Base-by-base conservation (phyloP, 202 grass and related monocot species). In the Setaria italica region DNA sequence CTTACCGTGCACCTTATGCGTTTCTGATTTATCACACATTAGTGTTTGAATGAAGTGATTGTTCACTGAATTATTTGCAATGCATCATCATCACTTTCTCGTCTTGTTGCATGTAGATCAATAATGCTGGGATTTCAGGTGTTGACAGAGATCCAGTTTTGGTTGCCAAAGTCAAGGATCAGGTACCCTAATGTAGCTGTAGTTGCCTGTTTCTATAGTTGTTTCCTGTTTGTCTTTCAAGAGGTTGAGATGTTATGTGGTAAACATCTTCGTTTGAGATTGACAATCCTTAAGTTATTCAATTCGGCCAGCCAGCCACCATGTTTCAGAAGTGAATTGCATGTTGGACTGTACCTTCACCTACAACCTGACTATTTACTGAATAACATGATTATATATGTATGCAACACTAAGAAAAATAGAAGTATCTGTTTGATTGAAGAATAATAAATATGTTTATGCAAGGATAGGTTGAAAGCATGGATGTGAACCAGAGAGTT, bases 61-160 rank as follows among this genome's bases (percentile, higher is more conserved):
- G 17, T 51, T 62, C 7, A 71, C 11, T 21, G 3, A 20, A 32
- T 48, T 39, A 19, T 79, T 79, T 82, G 16, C 11, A 55, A 20
- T 83, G 5, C 7, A 45, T 14, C 60, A 75, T 32, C 55, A 76
- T 62, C 47, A 62, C 20, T 15, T 2, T 58, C 19, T 43, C 17
- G 46, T 54, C 30, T 43, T 76, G 17, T 13, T 79, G 6, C 78
- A 54, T 87, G 19, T 68, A 90, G 92, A 77, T 94, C 59, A 94
- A 94, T n/a, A 94, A 92, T 77, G 92, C 87, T 12, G 92, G 89
- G 0, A 72, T 94, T 72, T 86, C 87, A 76, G 90, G 90, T 59
- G 86, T 94, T 62, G 41, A 71, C 3, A 58, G 90, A 2, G 84
- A 89, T 84, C 82, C 74, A 46, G 19, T 75, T 85, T 77, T 94